Base-by-base conservation (phyloP, 1,284 basidiomycete species). In the Heliocybe sulcata region DNA sequence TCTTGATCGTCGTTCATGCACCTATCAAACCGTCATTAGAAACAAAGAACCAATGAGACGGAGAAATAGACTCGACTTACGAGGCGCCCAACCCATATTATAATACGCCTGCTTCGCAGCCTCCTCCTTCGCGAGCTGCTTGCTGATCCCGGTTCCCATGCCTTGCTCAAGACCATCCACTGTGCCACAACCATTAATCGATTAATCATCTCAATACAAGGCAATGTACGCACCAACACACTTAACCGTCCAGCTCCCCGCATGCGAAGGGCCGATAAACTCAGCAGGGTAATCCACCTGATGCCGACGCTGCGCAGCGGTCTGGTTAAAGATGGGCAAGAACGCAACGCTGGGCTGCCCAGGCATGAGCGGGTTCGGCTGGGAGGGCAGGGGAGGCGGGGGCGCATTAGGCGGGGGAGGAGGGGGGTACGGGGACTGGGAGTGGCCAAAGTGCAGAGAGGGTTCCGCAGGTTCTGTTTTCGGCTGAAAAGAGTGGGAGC, bases 71-170 rank as follows among this genome's bases (percentile, higher is more conserved):
- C 9, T 35, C 16, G 27, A 49, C 47, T 26, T 20, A 49, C 47
- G 47, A 12, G 47, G 47, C 8, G 47, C 82, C 87, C 87, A 88
- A 42, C 85, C 85, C 83, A 89, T 83, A 6, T 77, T 75, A 61
- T 80, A 77, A 67, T 80, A 87, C 3, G 87, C 87, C 60, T 81
- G 72, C 57, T 79, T 74, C 19, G 86, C 86, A 0, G 87, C 87
- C 56, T 83, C 82, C 63, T 90, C 86, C 65, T 87, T 89, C 4
- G 87, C 87, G 2, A 79, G 68, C 63, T 88, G 85, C 67, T 89
- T 89, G 65, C 73, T 85, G 51, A 73, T 68, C 29, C 83, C 85
- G 16, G 63, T 66, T 2, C 87, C 87, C 53, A 72, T 66, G 2
- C 87, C 87, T 63, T 82, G 85, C 61, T 73, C 69, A 57, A 86